Percentiles rank a stretch among this genome's conserved stretches.
phyloP scores from a whole-genome alignment of 169 alveolate species.

The Plasmodium ovale region DNA sequence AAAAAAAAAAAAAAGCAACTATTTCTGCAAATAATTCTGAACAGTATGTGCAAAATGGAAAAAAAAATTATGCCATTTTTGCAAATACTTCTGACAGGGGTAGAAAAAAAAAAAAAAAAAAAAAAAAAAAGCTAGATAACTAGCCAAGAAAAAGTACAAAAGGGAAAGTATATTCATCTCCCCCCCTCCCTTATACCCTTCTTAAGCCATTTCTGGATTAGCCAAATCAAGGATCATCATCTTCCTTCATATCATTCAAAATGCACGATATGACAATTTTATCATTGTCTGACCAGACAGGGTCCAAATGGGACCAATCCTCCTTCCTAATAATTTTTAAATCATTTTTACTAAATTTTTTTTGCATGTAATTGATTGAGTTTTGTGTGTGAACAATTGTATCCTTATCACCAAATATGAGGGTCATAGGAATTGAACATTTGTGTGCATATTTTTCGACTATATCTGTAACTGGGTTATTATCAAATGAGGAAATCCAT shows the following conservation, averaged over 20 bases:
- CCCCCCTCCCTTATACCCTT: no score
- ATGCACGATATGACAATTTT: slow-evolving; percentile 21
- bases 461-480: slow-evolving; percentile 27
- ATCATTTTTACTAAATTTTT: background rate
- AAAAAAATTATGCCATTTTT: no score
- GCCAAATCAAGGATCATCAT: no score
- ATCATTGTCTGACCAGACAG: slow-evolving; percentile 7
- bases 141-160: no score
- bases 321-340: background rate
- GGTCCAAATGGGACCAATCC: slow-evolving; percentile 63
- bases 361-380: slow-evolving; percentile 43
- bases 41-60: no score
- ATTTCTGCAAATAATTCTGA: no score
- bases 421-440: slow-evolving; percentile 27
- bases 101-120: no score
- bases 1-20: no score
- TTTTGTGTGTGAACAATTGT: background rate
- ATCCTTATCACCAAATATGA: slow-evolving; percentile 43
- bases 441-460: slow-evolving; percentile 23
- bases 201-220: no score
- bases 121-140: no score
- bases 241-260: slow-evolving; percentile 13
- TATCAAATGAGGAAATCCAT: slow-evolving; percentile 12
- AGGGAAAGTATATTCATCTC: no score
- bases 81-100: no score